Conservation (phyloP, 2,329 filamentous ascomycete genomes). For the Cladophialophora psammophila region DNA sequence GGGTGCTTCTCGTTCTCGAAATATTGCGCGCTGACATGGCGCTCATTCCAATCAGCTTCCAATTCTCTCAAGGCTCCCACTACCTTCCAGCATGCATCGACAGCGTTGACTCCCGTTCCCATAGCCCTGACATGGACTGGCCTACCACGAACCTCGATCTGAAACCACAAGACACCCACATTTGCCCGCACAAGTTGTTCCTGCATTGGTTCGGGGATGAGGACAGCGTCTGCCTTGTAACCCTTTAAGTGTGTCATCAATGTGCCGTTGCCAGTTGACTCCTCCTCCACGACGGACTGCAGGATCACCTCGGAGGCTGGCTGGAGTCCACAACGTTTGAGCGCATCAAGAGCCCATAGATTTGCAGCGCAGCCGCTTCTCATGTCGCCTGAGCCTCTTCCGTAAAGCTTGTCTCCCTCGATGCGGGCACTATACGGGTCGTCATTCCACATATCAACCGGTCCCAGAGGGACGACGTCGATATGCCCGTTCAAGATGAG, state of each 20-base stretch:
- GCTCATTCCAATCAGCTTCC: constrained; percentile 35
- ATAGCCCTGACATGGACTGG: constrained; percentile 35
- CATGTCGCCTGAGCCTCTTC: constrained; percentile 35
- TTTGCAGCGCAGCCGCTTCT: constrained; percentile 27
- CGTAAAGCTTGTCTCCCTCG: constrained; percentile 33
- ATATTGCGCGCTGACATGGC: constrained; percentile 25
- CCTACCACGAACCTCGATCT: constrained; percentile 33
- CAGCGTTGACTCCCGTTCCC: constrained; percentile 33
- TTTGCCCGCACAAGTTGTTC: constrained; percentile 36
- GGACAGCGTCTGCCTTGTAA: constrained; percentile 36
- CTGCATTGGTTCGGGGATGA: constrained; percentile 35
- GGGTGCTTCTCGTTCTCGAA: constrained; percentile 36
- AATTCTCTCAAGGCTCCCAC: constrained; percentile 34
- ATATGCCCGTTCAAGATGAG: constrained; percentile 37
- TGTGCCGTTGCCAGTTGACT: constrained; percentile 37
- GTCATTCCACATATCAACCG: constrained; percentile 33
- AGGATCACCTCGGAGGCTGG: constrained; percentile 36
- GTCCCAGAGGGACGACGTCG: constrained; percentile 35
- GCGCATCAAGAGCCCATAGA: constrained; percentile 31
- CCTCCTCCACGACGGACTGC: constrained; percentile 35
- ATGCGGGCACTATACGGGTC: constrained; percentile 35
- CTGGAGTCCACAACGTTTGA: constrained; percentile 28
- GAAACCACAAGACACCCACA: constrained; percentile 37
- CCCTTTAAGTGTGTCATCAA: constrained; percentile 37
- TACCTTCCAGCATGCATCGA: constrained; percentile 35